Conservation (phyloP, 371 early-diverging fungal species). For the Parasitella parasitica region DNA sequence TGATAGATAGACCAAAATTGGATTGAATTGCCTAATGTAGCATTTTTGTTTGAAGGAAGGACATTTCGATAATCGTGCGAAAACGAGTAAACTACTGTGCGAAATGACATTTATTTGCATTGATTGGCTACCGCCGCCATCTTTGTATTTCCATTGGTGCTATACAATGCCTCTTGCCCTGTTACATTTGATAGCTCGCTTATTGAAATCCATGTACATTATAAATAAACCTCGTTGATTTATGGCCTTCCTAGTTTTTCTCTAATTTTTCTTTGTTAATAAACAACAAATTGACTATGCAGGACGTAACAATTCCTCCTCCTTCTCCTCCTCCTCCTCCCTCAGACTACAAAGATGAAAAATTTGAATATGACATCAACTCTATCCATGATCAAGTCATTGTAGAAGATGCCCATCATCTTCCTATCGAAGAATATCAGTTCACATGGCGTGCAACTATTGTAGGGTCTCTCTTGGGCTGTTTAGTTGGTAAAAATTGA, state of each 20-base stretch:
- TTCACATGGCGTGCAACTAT: conserved; percentile 66
- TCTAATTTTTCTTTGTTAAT: not conserved
- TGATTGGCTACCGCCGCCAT: conserved; percentile 15
- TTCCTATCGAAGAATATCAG: conserved; percentile 37
- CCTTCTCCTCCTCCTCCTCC: not conserved
- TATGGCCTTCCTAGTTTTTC: not conserved
- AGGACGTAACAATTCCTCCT: not conserved
- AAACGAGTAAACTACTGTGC: conserved; percentile 19
- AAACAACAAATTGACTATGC: conserved; percentile 2
- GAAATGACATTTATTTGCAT: conserved; percentile 2
- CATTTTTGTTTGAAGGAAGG: not conserved
- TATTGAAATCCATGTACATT: not conserved
- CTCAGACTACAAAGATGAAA: conserved; percentile 21
- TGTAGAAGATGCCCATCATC: conserved; percentile 12
- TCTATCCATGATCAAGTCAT: conserved; percentile 21
- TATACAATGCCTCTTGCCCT: not conserved
- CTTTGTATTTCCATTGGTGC: conserved; percentile 7
- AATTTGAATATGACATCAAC: conserved; percentile 37
- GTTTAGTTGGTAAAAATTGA: conserved; percentile 50
- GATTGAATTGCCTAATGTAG: conserved; percentile 21
- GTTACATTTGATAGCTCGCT: not conserved
- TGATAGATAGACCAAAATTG: conserved; percentile 10
- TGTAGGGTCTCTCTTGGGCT: conserved; percentile 68
- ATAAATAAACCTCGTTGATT: not conserved
- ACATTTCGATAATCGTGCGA: conserved; percentile 25